Conservation (phyloP, 192 early-diverging fungal genomes). For the Entomortierella beljakovae region DNA sequence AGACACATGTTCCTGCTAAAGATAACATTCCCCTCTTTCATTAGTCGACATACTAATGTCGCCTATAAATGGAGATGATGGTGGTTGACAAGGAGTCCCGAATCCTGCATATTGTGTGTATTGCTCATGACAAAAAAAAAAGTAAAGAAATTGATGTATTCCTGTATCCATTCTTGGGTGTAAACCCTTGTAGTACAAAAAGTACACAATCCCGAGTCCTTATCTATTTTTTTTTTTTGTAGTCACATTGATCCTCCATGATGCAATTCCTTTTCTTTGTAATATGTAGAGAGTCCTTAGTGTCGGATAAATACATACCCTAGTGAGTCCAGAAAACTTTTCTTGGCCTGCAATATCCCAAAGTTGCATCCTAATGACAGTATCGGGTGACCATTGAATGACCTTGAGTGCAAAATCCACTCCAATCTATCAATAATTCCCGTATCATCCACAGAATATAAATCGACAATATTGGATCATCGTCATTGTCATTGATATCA, state of each 20-base stretch:
- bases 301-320: constrained; percentile 36
- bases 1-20: constrained; percentile 4
- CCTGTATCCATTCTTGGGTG: neutral
- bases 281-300: no score
- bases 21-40: neutral
- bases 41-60: neutral
- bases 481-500: no score
- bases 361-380: constrained; percentile 66
- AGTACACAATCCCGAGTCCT: neutral
- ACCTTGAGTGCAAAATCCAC: constrained; percentile 73
- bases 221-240: neutral
- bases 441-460: neutral
- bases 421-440: constrained; percentile 60
- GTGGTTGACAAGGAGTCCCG: neutral
- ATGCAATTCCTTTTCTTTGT: neutral
- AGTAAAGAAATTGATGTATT: neutral
- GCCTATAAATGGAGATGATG: neutral
- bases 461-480: no score
- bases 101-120: neutral
- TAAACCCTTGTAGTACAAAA: neutral
- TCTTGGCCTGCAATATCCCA: constrained; percentile 78
- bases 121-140: no score
- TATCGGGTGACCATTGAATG: constrained; percentile 65
- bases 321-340: constrained; percentile 68
- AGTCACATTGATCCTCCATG: neutral